Percentiles rank a stretch among this genome's conserved stretches.
These are phyloP conservation scores for Cadophora sp. DNA, from an alignment of 2,329 filamentous ascomycete genomes.

Conservation along the genomic window DNA sequence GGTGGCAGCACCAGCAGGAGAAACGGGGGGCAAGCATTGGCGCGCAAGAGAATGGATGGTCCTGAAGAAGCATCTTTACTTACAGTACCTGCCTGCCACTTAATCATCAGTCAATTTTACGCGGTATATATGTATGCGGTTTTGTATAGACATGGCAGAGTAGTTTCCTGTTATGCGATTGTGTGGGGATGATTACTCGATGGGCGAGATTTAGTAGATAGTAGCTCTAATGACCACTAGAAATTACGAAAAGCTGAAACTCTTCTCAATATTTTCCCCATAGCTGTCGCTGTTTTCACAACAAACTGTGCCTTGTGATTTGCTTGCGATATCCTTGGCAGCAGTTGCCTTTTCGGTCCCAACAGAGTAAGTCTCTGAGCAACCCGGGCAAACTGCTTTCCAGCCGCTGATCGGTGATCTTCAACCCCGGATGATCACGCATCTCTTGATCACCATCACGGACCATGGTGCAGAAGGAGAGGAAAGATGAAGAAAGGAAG, in stretches of 20 bases:
- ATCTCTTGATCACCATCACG: conserved; percentile 1
- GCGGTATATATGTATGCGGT: conserved; percentile 24
- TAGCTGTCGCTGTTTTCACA: background rate
- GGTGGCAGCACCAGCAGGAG: background rate
- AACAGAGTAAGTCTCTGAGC: background rate
- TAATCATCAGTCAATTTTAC: conserved; percentile 16
- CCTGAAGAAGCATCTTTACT: conserved; percentile 7
- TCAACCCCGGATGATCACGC: conserved; percentile 16
- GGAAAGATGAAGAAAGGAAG: conserved; percentile 5
- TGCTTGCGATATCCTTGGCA: background rate
- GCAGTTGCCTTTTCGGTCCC: background rate
- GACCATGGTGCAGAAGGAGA: background rate
- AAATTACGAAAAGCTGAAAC: conserved; percentile 6
- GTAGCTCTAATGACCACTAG: conserved; percentile 31
- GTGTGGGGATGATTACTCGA: background rate
- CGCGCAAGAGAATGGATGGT: conserved; percentile 17
- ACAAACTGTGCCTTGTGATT: background rate
- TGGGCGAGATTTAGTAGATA: conserved; percentile 26
- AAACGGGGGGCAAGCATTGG: background rate
- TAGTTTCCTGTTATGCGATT: conserved; percentile 31
- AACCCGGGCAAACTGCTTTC: background rate
- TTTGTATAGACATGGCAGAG: conserved; percentile 30
- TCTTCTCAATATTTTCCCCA: conserved; percentile 19
- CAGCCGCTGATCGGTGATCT: conserved; percentile 14
- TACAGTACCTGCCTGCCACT: background rate